Evolutionary conservation across 2,329 filamentous ascomycete species (phyloP), one percentile per base, ranked within the genome.

Genomic region (Colletotrichum caudatum): DNA sequence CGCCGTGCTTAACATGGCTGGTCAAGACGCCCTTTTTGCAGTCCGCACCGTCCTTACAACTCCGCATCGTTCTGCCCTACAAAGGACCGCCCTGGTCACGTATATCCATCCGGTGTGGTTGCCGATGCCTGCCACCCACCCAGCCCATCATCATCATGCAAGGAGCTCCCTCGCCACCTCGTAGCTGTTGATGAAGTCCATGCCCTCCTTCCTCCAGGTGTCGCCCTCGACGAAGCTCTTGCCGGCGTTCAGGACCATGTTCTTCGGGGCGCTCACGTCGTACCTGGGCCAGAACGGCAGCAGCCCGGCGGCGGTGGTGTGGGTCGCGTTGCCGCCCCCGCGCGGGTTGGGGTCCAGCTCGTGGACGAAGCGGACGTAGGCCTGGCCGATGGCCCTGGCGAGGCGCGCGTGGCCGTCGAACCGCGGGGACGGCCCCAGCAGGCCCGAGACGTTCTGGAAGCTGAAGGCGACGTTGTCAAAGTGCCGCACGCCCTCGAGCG

Each of bases 401-500:
- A 83, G 73, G 51, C 70, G 71, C 14, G 70, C 74, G 53, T 85
- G 81, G 29, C 76, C 78, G 58, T 85, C 82, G 41, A 81, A 84
- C 61, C 80, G 72, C 0, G 84, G 84, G 29, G 84, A 80, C 0
- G 84, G 81, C 0, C 84, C 84, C n/a, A 87, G 76, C 33, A 82
- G 71, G 0, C 85, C 85, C 1, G 81, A 82, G 57, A 86, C 85
- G 66, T 87, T 87, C 75, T 87, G 84, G 75, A 87, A 87, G 72
- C 81, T 84, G 75, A 84, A 87, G 2, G 84, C 84, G 0, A 86
- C 85, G 60, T 87, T 86, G 74, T 81, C 80, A 64, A 86, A 86
- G 72, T 87, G 85, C 67, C 81, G 81, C 41, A 72, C 81, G 2
- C 83, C 84, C 9, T 81, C 80, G 71, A 82, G 81, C 18, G 79